Evolutionary conservation across 495 filamentous ascomycete genomes (phyloP).

Genomic region (Rostrohypoxylon terebratum): DNA sequence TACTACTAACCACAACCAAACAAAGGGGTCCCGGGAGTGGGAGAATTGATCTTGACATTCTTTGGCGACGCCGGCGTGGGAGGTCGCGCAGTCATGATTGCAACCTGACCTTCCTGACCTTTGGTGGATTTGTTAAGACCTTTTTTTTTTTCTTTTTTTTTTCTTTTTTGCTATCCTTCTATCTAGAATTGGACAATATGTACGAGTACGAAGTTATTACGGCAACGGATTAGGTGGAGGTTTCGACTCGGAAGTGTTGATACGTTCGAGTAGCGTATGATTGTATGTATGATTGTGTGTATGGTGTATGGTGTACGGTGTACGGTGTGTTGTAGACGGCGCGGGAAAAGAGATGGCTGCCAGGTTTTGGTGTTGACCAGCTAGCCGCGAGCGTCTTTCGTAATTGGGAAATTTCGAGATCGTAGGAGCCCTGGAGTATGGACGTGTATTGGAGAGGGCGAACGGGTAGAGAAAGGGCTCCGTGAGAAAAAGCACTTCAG

Average conservation of each 20-base stretch:
- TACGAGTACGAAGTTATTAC: constrained; percentile 15
- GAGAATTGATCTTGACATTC: constrained; percentile 62
- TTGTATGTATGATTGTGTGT: too few relatives aligned
- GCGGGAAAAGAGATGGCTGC: not conserved
- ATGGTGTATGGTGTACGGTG: not conserved
- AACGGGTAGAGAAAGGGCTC: not conserved
- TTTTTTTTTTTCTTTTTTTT: too few relatives aligned
- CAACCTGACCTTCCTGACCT: not conserved
- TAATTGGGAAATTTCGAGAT: not conserved
- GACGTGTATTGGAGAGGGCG: not conserved
- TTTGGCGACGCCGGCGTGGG: constrained; percentile 66
- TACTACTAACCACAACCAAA: constrained; percentile 65
- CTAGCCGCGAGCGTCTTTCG: not conserved
- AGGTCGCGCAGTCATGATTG: constrained; percentile 57
- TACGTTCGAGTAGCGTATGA: not conserved
- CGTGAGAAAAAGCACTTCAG: not conserved
- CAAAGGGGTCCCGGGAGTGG: constrained; percentile 62
- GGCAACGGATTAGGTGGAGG: not conserved
- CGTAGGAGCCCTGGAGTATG: not conserved
- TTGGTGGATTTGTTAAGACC: constrained; percentile 6
- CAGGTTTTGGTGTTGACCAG: not conserved
- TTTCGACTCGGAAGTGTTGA: not conserved
- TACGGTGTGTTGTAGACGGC: not conserved
- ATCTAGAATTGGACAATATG: constrained; percentile 1
- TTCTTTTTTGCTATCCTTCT: not conserved